phyloP scores from a whole-genome alignment of 495 filamentous ascomycete genomes.

The Sordaria brevicollis region DNA sequence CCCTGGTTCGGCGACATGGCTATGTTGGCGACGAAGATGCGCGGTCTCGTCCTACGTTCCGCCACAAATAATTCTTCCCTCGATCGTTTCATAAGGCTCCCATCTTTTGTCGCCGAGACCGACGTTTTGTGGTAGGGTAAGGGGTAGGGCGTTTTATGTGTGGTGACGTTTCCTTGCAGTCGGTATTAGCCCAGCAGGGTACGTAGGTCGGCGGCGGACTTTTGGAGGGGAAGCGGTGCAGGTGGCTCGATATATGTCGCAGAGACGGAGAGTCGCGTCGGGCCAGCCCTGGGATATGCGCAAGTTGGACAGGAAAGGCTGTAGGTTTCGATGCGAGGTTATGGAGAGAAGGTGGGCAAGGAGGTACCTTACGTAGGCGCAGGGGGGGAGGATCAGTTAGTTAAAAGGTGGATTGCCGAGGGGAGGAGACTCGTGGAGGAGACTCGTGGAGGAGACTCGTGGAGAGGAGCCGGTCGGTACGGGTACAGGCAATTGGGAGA shows the following conservation, averaged over 20 bases:
- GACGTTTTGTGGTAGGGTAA: not conserved
- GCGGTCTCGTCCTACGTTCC: not conserved
- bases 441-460: not conserved
- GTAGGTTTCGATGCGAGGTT: not conserved
- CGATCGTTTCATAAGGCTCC: not conserved
- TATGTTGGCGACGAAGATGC: constrained; percentile 4
- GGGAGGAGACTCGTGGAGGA: not conserved
- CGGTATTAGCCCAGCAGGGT: not conserved
- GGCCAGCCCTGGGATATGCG: not conserved
- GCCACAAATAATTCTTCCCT: not conserved
- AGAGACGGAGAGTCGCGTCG: not conserved
- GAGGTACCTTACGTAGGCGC: not conserved
- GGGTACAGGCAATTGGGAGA: no score
- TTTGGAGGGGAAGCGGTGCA: not conserved
- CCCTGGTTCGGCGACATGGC: not conserved
- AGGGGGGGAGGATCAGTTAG: not conserved
- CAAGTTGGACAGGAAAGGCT: not conserved
- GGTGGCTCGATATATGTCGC: not conserved
- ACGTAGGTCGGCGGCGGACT: not conserved
- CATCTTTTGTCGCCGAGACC: not conserved
- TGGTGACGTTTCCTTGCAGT: not conserved
- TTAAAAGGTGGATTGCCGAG: not conserved
- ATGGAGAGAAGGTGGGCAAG: not conserved
- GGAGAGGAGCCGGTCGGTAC: not conserved
- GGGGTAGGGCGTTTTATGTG: not conserved